Evolutionary conservation across 106 monocot species (phyloP).

Genomic region (Phalaenopsis equestris): DNA sequence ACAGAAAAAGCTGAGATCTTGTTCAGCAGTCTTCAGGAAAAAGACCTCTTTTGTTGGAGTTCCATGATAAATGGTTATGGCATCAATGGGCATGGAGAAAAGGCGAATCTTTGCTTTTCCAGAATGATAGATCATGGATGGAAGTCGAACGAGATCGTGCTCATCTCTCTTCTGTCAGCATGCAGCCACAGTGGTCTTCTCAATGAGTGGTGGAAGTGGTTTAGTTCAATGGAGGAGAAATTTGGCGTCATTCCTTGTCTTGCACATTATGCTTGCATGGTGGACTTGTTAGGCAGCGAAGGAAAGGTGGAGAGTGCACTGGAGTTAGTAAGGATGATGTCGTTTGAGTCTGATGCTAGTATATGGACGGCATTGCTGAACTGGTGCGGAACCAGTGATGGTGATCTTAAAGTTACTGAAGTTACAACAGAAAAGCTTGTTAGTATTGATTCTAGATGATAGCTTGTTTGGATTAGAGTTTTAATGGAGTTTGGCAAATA

Average conservation of each 20-base stretch:
- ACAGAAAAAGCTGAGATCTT: constrained; percentile 29
- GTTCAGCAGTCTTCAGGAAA: constrained; percentile 21
- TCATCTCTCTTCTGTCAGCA: constrained; percentile 42
- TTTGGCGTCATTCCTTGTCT: constrained; percentile 37
- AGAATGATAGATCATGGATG: constrained; percentile 27
- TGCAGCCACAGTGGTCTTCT: constrained; percentile 52
- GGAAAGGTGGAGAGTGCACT: constrained; percentile 40
- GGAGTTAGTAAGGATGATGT: constrained; percentile 44
- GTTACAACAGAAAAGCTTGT: constrained; percentile 27
- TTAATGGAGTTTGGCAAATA: too few species aligned
- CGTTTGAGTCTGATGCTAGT: constrained; percentile 52
- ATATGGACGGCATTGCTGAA: constrained; percentile 60
- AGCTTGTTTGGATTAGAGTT: constrained; percentile 20
- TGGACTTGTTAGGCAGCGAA: constrained; percentile 52
- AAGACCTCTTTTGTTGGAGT: constrained; percentile 48
- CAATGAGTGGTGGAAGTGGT: constrained; percentile 34
- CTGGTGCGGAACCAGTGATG: constrained; percentile 55
- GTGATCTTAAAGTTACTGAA: constrained; percentile 35
- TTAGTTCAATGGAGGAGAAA: constrained; percentile 39
- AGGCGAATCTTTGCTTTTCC: constrained; percentile 33
- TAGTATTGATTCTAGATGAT: constrained; percentile 32
- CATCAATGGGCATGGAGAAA: constrained; percentile 46
- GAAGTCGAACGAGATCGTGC: constrained; percentile 44
- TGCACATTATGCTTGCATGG: constrained; percentile 78
- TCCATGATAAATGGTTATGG: constrained; percentile 63